phyloP scores from a whole-genome alignment of 768 basidiomycete genomes.

The Rickenella mellea region DNA sequence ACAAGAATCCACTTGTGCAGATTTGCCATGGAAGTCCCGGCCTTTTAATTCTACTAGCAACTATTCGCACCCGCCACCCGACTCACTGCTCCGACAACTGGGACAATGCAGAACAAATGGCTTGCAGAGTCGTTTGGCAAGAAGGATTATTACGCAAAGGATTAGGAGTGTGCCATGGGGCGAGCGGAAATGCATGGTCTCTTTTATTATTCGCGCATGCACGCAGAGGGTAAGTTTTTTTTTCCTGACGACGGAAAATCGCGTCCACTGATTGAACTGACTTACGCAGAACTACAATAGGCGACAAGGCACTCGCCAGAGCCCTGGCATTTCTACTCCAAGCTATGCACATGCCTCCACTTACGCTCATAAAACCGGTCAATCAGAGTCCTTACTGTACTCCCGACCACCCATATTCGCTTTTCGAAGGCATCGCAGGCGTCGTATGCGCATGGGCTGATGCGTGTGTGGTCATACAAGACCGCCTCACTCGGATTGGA shows the following conservation, averaged over 20 bases:
- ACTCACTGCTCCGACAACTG: slow-evolving; percentile 15
- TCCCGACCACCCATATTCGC: slow-evolving; percentile 47
- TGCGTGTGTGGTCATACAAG: too few relatives aligned
- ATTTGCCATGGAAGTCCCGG: slow-evolving; percentile 54
- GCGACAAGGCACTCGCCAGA: too few relatives aligned
- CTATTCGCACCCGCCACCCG: slow-evolving; percentile 16
- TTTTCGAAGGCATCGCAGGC: slow-evolving; percentile 50
- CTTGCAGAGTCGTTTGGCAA: slow-evolving; percentile 28
- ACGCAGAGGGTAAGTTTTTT: too few relatives aligned
- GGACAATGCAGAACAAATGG: slow-evolving; percentile 15
- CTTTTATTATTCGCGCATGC: too few relatives aligned
- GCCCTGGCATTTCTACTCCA: too few relatives aligned
- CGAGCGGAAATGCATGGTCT: slow-evolving; percentile 43
- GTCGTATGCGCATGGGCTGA: slow-evolving; percentile 51
- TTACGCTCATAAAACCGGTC: too few relatives aligned
- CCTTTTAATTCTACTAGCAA: slow-evolving; percentile 37
- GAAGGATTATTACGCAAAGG: slow-evolving; percentile 46
- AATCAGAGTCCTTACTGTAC: too few relatives aligned
- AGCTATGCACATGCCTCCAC: too few relatives aligned
- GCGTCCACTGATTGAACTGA: too few relatives aligned
- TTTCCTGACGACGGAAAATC: too few relatives aligned
- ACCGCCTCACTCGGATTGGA: too few relatives aligned
- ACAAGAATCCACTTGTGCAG: slow-evolving; percentile 16
- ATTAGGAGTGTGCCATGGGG: slow-evolving; percentile 51
- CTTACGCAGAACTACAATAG: too few relatives aligned